A percentile compares a stretch with the other conserved stretches of the same genome.
These are phyloP conservation scores for Apiospora saccharicola DNA, from an alignment of 2,329 filamentous ascomycete genomes.

Conservation along the genomic window DNA sequence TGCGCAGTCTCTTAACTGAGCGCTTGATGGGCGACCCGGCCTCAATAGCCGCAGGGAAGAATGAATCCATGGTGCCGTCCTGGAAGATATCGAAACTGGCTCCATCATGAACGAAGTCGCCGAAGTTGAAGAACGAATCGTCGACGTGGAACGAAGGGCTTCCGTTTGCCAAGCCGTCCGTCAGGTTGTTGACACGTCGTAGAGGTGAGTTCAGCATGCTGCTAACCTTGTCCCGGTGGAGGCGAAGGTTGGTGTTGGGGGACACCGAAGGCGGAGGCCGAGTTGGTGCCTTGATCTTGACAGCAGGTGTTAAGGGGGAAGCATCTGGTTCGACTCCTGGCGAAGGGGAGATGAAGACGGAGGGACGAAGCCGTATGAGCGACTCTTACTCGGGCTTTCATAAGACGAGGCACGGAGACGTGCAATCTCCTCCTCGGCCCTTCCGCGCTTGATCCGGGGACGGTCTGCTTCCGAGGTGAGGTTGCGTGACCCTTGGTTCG, in stretches of 20 bases:
- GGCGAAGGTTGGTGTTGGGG: conserved; percentile 88
- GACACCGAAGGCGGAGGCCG: conserved; percentile 78
- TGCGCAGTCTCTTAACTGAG: conserved; percentile 63
- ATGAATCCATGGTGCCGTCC: conserved; percentile 48
- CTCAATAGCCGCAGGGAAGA: conserved; percentile 56
- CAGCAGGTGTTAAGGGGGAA: conserved; percentile 83
- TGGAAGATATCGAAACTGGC: conserved; percentile 71
- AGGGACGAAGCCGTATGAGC: conserved; percentile 60
- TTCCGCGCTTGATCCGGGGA: conserved; percentile 84
- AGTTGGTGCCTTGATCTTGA: conserved; percentile 76
- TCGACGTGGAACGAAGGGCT: conserved; percentile 74
- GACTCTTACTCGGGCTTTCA: conserved; percentile 83
- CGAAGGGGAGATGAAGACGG: conserved; percentile 75
- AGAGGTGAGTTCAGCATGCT: conserved; percentile 76
- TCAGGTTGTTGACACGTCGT: conserved; percentile 55
- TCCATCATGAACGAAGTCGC: conserved; percentile 58
- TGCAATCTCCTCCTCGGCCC: conserved; percentile 94
- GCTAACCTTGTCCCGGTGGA: conserved; percentile 84
- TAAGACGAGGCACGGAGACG: conserved; percentile 91
- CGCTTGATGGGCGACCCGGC: conserved; percentile 72
- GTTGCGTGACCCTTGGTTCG: conserved; percentile 68
- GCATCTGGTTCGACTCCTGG: conserved; percentile 66
- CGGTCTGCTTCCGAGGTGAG: conserved; percentile 82
- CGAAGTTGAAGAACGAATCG: conserved; percentile 59
- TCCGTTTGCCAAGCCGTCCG: conserved; percentile 62